Conservation (phyloP, 495 filamentous ascomycete species). For the Podospora anserina region DNA sequence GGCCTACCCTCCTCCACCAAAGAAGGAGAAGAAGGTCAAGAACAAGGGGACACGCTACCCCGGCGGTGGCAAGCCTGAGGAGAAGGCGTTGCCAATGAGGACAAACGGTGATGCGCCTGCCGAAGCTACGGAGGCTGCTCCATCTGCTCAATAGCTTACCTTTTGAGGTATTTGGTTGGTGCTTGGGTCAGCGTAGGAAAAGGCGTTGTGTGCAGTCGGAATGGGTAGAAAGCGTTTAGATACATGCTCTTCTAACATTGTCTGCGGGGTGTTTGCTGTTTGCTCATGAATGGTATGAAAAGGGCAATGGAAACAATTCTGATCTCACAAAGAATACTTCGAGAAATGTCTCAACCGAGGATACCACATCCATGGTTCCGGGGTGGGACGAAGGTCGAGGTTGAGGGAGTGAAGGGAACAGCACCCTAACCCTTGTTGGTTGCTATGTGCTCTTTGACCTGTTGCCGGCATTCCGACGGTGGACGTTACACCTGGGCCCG, state of each 20-base stretch:
- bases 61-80: constrained; percentile 16
- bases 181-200: neutral
- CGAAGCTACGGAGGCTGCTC: constrained; percentile 1
- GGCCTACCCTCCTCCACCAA: constrained; percentile 45
- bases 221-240: neutral
- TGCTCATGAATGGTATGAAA: constrained; percentile 3
- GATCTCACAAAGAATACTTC: neutral
- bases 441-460: neutral
- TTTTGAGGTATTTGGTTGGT: neutral
- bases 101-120: constrained; percentile 12
- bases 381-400: neutral
- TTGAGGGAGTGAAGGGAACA: neutral
- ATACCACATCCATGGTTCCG: neutral
- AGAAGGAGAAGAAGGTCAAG: constrained; percentile 34
- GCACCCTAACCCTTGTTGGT: neutral
- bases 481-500: neutral
- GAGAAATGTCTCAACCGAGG: neutral
- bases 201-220: neutral
- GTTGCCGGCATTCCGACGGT: neutral
- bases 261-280: neutral
- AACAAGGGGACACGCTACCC: constrained; percentile 68
- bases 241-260: neutral
- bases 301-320: neutral
- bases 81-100: constrained; percentile 15
- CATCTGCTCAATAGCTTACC: neutral